phyloP scores from a whole-genome alignment of 2,329 filamentous ascomycete species.

The Conoideocrella luteorostrata region DNA sequence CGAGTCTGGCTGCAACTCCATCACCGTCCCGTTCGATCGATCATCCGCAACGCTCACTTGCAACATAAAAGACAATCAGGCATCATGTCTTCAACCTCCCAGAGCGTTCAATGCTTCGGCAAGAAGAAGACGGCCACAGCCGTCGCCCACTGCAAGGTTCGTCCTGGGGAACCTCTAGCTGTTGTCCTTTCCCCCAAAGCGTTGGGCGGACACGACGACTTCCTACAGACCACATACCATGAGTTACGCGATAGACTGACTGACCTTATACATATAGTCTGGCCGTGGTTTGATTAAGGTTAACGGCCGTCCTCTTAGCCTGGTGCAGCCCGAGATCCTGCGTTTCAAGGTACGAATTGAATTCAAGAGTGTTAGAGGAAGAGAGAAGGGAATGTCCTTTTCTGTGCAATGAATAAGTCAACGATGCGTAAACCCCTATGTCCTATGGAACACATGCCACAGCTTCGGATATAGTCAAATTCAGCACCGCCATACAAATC shows the following conservation, averaged over 20 bases:
- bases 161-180: conserved; percentile 19
- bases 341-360: conserved; percentile 76
- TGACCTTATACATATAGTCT: conserved; percentile 29
- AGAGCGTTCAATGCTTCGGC: conserved; percentile 97
- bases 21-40: conserved; percentile 7
- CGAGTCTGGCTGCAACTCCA: conserved; percentile 8
- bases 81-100: conserved; percentile 69
- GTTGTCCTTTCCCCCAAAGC: too few relatives aligned
- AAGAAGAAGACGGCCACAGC: conserved; percentile 91
- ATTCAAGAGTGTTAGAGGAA: neutral
- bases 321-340: conserved; percentile 93
- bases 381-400: neutral
- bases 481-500: too few relatives aligned
- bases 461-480: too few relatives aligned
- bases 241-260: too few relatives aligned
- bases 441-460: too few relatives aligned
- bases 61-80: conserved; percentile 24
- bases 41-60: conserved; percentile 8
- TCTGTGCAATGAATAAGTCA: neutral
- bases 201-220: neutral
- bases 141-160: conserved; percentile 90
- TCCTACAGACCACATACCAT: too few relatives aligned
- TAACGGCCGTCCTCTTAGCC: conserved; percentile 91
- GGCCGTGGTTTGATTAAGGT: conserved; percentile 84
- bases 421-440: too few relatives aligned